Conservation (phyloP, 768 basidiomycete genomes). For the Cystofilobasidium macerans region DNA sequence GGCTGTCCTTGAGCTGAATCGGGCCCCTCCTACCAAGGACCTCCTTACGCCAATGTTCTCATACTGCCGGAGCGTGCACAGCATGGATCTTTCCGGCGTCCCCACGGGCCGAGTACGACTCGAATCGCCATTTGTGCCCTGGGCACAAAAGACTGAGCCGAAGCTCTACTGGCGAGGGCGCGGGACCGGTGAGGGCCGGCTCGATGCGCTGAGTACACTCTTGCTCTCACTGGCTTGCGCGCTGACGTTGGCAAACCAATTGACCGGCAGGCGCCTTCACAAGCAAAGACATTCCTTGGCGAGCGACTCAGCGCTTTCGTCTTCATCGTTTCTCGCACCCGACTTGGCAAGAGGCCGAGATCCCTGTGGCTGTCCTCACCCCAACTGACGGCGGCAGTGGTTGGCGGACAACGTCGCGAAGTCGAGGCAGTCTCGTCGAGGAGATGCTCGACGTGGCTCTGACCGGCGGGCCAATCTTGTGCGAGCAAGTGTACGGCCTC, state of each 20-base stretch:
- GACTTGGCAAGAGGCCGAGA: not conserved
- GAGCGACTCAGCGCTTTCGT: constrained; percentile 16
- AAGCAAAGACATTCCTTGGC: constrained; percentile 16
- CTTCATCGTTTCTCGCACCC: constrained; percentile 17
- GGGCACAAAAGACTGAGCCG: constrained; percentile 10
- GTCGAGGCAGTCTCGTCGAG: not conserved
- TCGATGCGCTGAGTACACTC: no score
- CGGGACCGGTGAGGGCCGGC: constrained; percentile 18
- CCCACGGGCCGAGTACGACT: not conserved
- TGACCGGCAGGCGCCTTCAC: constrained; percentile 9
- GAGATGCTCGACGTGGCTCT: constrained; percentile 19
- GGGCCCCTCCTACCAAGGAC: not conserved
- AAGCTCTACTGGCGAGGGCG: constrained; percentile 21
- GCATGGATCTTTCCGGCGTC: constrained; percentile 18
- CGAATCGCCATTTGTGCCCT: not conserved
- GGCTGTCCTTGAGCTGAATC: no score
- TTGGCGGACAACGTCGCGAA: not conserved
- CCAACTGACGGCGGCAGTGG: not conserved
- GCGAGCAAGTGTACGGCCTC: constrained; percentile 5
- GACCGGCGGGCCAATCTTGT: constrained; percentile 17
- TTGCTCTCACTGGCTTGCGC: no score
- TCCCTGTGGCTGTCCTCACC: constrained; percentile 10
- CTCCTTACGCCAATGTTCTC: constrained; percentile 19
- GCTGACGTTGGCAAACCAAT: no score
- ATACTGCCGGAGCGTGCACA: constrained; percentile 12